Evolutionary conservation across 192 early-diverging fungal genomes (phyloP).

Genomic region (Umbelopsis sp.): DNA sequence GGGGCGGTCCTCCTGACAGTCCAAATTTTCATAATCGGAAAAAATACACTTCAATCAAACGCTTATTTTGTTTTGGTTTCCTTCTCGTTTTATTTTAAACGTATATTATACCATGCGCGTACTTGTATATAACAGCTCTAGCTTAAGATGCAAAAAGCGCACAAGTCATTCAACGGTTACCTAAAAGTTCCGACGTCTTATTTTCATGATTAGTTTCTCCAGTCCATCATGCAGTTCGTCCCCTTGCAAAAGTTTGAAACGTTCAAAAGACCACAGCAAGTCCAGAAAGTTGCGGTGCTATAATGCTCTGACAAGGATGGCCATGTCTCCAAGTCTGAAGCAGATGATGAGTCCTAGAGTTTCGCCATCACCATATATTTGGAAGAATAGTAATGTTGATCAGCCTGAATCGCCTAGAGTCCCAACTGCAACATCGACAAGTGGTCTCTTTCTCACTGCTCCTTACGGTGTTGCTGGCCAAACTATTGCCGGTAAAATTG

Average conservation of each 20-base stretch:
- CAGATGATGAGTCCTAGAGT: too few relatives aligned
- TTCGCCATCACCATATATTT: too few relatives aligned
- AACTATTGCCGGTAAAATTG: not conserved
- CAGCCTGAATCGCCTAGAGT: too few relatives aligned
- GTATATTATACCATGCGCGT: not conserved
- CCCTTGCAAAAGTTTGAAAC: not conserved
- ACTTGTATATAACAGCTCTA: too few relatives aligned
- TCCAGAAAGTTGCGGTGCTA: not conserved
- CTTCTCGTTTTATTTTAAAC: slow-evolving; percentile 2
- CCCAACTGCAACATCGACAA: not conserved
- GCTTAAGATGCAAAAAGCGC: too few relatives aligned
- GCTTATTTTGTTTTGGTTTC: not conserved
- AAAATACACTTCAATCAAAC: not conserved
- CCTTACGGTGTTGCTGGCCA: not conserved
- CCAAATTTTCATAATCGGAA: not conserved
- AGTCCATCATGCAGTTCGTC: not conserved
- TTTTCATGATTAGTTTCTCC: not conserved
- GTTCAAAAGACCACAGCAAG: not conserved
- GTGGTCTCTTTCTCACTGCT: not conserved
- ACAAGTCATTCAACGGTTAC: too few relatives aligned
- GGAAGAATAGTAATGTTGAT: too few relatives aligned
- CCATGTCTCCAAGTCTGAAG: too few relatives aligned
- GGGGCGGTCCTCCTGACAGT: too few relatives aligned
- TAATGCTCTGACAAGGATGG: not conserved
- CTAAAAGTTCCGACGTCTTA: not conserved